A percentile compares a stretch with the other conserved stretches of the same genome.
Evolutionary conservation across 116 monocot species (phyloP).

Genomic region (Posidonia oceanica): DNA sequence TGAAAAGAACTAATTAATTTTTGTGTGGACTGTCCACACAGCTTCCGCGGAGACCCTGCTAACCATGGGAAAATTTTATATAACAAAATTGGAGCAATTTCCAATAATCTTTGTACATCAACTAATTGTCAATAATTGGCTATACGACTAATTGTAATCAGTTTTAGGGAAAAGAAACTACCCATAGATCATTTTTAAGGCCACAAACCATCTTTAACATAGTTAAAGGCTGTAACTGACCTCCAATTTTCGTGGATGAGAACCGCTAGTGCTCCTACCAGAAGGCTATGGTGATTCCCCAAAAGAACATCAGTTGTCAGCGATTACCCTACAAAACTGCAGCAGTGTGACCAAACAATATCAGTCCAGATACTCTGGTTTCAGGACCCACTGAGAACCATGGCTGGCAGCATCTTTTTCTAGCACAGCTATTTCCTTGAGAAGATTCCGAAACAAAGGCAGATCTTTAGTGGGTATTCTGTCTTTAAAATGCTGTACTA

Average conservation of each 20-base stretch:
- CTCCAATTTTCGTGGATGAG: no score
- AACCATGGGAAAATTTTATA: no score
- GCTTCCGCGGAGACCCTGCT: no score
- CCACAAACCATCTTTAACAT: not conserved
- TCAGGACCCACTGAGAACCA: slow-evolving; percentile 68
- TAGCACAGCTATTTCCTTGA: slow-evolving; percentile 73
- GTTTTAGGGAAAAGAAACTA: not conserved
- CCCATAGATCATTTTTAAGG: not conserved
- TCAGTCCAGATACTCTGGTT: slow-evolving; percentile 43
- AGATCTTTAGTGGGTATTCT: slow-evolving; percentile 53
- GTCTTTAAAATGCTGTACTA: slow-evolving; percentile 69
- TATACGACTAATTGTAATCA: not conserved
- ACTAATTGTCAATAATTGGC: not conserved
- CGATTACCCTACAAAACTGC: not conserved
- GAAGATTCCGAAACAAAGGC: slow-evolving; percentile 63
- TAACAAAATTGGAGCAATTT: not conserved
- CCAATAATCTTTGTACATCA: not conserved
- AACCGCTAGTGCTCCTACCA: no score
- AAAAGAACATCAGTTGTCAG: no score
- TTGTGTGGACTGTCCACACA: no score
- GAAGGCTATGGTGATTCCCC: no score
- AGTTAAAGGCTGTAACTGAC: not conserved
- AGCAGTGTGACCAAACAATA: not conserved
- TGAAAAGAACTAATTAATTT: not conserved
- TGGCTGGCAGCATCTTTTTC: slow-evolving; percentile 24